These are phyloP conservation scores for Macadamia integrifolia DNA, from an alignment of 164 flowering plant species.

Conservation along the genomic window DNA sequence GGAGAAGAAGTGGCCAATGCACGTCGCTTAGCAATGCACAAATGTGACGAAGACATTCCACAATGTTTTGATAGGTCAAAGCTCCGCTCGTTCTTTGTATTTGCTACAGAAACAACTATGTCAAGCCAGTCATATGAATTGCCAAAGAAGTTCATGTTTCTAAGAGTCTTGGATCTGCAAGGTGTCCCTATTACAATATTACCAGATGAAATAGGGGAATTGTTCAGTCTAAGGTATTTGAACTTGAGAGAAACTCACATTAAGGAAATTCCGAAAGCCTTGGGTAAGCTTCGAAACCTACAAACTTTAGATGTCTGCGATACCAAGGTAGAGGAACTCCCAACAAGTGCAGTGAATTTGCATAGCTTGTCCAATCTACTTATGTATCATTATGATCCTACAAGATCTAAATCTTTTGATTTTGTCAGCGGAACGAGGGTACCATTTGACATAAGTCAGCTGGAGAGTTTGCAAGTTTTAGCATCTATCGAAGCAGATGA, in stretches of 20 bases:
- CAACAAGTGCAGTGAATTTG: conserved; percentile 11
- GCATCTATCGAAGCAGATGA: neutral
- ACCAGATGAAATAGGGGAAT: conserved; percentile 20
- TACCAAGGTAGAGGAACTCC: conserved; percentile 25
- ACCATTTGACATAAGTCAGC: neutral
- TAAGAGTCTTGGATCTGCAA: conserved; percentile 23
- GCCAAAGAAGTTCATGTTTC: neutral
- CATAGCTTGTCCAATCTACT: neutral
- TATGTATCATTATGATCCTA: neutral
- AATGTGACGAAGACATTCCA: neutral
- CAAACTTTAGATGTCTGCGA: conserved; percentile 34
- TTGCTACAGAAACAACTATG: neutral
- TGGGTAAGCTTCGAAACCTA: conserved; percentile 30
- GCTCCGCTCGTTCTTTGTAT: neutral
- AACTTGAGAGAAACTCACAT: conserved; percentile 29
- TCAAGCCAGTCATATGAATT: neutral
- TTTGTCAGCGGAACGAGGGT: neutral
- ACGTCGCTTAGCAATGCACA: neutral
- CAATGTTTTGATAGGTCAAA: neutral
- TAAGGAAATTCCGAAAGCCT: conserved; percentile 32
- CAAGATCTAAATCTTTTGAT: neutral
- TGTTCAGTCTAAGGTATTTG: conserved; percentile 34
- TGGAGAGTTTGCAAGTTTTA: neutral
- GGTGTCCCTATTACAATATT: conserved; percentile 20
- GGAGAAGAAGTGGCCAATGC: neutral